These are phyloP conservation scores for Pseudogymnoascus sp. DNA, from an alignment of 2,329 filamentous ascomycete genomes.

Conservation along the genomic window DNA sequence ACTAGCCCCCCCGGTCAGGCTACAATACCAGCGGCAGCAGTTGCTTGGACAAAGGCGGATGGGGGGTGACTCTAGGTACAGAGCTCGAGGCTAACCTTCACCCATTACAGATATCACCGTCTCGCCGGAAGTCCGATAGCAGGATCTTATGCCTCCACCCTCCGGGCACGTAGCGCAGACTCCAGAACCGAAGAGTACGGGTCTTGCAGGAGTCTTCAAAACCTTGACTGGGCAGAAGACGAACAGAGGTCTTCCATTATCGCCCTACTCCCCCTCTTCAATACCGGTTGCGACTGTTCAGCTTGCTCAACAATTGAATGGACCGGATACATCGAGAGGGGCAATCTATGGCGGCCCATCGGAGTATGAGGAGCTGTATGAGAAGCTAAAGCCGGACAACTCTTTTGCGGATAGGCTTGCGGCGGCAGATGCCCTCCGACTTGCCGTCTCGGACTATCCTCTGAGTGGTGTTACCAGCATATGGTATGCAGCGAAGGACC, in stretches of 20 bases:
- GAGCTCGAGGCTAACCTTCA: background rate
- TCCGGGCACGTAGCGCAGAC: slow-evolving; percentile 49
- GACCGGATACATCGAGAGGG: slow-evolving; percentile 31
- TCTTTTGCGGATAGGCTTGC: slow-evolving; percentile 45
- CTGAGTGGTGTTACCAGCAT: slow-evolving; percentile 39
- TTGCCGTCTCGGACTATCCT: slow-evolving; percentile 51
- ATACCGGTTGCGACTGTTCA: slow-evolving; percentile 32
- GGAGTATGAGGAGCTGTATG: slow-evolving; percentile 47
- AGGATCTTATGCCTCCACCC: slow-evolving; percentile 50
- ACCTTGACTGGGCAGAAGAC: slow-evolving; percentile 49
- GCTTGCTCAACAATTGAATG: slow-evolving; percentile 37
- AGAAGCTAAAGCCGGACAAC: slow-evolving; percentile 45
- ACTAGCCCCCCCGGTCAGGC: background rate
- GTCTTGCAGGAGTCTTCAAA: slow-evolving; percentile 57
- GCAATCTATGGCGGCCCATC: slow-evolving; percentile 39
- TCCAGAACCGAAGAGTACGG: slow-evolving; percentile 47
- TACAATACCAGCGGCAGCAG: background rate
- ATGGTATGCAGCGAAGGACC: slow-evolving; percentile 59
- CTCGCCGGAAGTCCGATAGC: background rate
- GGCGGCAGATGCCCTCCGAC: slow-evolving; percentile 50
- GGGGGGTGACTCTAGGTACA: background rate
- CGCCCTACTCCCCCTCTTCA: slow-evolving; percentile 35
- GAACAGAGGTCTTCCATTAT: slow-evolving; percentile 42
- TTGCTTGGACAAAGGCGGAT: background rate
- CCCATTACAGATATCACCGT: slow-evolving; percentile 6